Percentiles rank a stretch among this genome's conserved stretches.
phyloP scores from a whole-genome alignment of 2,329 filamentous ascomycete species.

The Penicillium janthinellum region DNA sequence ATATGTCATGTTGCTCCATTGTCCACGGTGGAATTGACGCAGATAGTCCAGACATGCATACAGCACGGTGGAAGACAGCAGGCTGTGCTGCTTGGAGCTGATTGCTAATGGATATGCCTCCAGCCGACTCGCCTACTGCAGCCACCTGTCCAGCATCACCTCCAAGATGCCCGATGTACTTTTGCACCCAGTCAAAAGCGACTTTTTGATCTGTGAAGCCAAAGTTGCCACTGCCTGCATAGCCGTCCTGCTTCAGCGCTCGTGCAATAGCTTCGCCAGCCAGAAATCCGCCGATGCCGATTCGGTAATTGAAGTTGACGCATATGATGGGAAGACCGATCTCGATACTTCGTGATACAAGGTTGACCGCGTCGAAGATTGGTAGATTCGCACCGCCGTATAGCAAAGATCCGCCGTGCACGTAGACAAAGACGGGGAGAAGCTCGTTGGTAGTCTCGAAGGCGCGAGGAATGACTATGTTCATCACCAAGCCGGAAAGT shows the following conservation, averaged over 20 bases:
- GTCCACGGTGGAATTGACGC: conserved; percentile 27
- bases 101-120: conserved; percentile 31
- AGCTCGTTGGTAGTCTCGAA: conserved; percentile 1
- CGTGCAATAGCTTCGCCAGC: conserved; percentile 17
- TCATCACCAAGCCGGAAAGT: conserved; percentile 28
- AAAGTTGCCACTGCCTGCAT: conserved; percentile 40
- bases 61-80: conserved; percentile 26
- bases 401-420: conserved; percentile 31
- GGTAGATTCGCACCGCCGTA: conserved; percentile 31
- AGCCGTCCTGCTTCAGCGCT: conserved; percentile 25
- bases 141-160: conserved; percentile 38
- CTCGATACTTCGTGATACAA: conserved; percentile 29
- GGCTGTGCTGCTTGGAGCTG: conserved; percentile 25
- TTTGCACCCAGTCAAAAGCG: conserved; percentile 38
- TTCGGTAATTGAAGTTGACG: conserved; percentile 33
- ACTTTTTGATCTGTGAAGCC: conserved; percentile 40
- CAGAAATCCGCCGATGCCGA: conserved; percentile 31
- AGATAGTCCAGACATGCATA: conserved; percentile 30
- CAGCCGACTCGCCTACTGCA: conserved; percentile 32
- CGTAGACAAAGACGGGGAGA: conserved; percentile 29
- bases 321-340: conserved; percentile 24
- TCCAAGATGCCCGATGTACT: conserved; percentile 36
- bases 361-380: conserved; percentile 29
- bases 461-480: conserved; percentile 25
- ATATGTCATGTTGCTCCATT: conserved; percentile 25